Percentiles rank a stretch among this genome's conserved stretches.
Evolutionary conservation across 2,329 filamentous ascomycete genomes (phyloP).

Genomic region (Aspergillus oerlinghausenensis): DNA sequence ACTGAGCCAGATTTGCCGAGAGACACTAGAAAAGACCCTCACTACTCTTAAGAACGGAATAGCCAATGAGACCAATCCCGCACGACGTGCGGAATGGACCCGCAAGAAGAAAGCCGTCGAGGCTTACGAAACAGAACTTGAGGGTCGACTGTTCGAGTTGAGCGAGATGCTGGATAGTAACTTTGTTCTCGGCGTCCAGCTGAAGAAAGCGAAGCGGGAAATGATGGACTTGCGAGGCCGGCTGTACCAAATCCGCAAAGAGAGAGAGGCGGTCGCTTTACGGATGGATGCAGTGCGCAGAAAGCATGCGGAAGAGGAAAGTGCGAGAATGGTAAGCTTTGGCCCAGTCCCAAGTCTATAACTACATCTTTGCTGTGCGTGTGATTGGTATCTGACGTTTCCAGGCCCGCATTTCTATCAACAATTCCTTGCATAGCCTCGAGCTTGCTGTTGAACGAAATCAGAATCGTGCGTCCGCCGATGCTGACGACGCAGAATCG

Average conservation of each 20-base stretch:
- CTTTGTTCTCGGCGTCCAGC: conserved; percentile 41
- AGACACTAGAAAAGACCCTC: conserved; percentile 46
- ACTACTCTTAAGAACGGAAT: conserved; percentile 39
- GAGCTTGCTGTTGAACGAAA: conserved; percentile 39
- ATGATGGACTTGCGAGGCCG: conserved; percentile 44
- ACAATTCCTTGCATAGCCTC: conserved; percentile 40
- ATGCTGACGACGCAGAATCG: conserved; percentile 14
- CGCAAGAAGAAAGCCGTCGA: conserved; percentile 46
- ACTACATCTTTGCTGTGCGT: background rate
- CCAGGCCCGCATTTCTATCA: conserved; percentile 37
- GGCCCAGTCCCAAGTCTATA: background rate
- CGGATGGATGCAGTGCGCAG: conserved; percentile 47
- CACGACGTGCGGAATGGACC: conserved; percentile 37
- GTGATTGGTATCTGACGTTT: background rate
- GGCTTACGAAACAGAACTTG: conserved; percentile 45
- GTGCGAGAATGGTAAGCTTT: conserved; percentile 28
- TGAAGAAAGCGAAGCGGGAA: conserved; percentile 43
- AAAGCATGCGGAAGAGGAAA: conserved; percentile 38
- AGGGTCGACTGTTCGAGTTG: conserved; percentile 47
- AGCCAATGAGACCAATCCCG: conserved; percentile 35
- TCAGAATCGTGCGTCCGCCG: conserved; percentile 19
- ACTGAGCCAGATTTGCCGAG: conserved; percentile 47
- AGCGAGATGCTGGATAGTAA: conserved; percentile 51
- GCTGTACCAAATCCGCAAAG: conserved; percentile 45
- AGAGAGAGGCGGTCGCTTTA: conserved; percentile 47